A percentile compares a stretch with the other conserved stretches of the same genome.
These are phyloP conservation scores for Corylus heterophylla DNA, from an alignment of 306 rosid species.

Conservation along the genomic window DNA sequence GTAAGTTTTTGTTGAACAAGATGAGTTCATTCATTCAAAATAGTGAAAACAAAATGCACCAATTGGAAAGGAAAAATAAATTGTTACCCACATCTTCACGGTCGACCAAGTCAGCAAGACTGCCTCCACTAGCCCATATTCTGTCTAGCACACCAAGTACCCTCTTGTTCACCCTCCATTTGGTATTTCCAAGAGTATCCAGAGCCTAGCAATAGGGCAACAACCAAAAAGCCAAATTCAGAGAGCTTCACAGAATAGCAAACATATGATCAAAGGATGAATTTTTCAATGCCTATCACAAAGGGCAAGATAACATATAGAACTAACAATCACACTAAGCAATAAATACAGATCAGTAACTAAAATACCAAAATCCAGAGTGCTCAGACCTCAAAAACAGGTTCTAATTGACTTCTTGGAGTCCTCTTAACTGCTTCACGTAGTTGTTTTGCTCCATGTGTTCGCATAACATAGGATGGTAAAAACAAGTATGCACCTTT, in stretches of 20 bases:
- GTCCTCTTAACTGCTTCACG: slow-evolving; percentile 81
- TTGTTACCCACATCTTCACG: slow-evolving; percentile 69
- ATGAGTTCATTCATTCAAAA: slow-evolving; percentile 19
- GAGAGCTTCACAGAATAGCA: slow-evolving; percentile 8
- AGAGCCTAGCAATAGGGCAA: slow-evolving; percentile 67
- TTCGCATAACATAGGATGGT: slow-evolving; percentile 92
- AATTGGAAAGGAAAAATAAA: slow-evolving; percentile 11
- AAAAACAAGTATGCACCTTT: slow-evolving; percentile 87
- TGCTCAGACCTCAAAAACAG: slow-evolving; percentile 72
- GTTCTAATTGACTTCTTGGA: slow-evolving; percentile 56
- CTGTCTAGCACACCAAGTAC: slow-evolving; percentile 78
- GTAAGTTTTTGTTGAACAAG: not conserved
- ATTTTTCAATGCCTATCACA: not conserved
- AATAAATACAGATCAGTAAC: slow-evolving; percentile 15
- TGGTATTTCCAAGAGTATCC: slow-evolving; percentile 81
- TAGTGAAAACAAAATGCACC: slow-evolving; percentile 9
- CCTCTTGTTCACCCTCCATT: slow-evolving; percentile 85
- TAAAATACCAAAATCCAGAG: slow-evolving; percentile 12
- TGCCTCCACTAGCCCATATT: slow-evolving; percentile 92
- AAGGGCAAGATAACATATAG: not conserved
- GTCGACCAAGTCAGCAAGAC: slow-evolving; percentile 77
- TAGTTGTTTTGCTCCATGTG: slow-evolving; percentile 93
- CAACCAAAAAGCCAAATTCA: slow-evolving; percentile 13
- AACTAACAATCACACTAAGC: not conserved
- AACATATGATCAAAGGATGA: slow-evolving; percentile 1